Base-by-base conservation (phyloP, 345 rosid genomes). In the Abelmoschus esculentus region DNA sequence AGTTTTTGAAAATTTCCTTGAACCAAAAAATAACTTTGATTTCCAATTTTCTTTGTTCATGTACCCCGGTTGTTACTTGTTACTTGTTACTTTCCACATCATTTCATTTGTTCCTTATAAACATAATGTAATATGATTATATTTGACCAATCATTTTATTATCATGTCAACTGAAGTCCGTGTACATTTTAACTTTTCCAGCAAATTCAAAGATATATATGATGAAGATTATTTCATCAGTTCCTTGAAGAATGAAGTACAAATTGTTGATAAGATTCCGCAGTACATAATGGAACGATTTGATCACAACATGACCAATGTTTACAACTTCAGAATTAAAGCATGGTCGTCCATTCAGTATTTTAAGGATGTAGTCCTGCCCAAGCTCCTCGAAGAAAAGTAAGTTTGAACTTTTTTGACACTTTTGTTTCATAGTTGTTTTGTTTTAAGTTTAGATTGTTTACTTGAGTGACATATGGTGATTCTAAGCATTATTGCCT, bases 331-430 rank as follows among this genome's bases (percentile, higher is more conserved):
- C 80, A 87, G 90, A 86, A 84, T 96, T 55, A 96, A 92, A 87
- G 99, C 99, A 40, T 96, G 96, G 99, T 89, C 99, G 54, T 84
- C 98, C 7, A 79, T 96, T 80, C 89, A 83, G 61, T 96, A 83
- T 75, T 96, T 90, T 75, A 82, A 80, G 81, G 99, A 96, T 86
- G 85, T 82, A 4, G 87, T 96, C 66, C 90, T 96, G 58, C 97
- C 99, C 17, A 90, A 83, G 83, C 85, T 92, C 59, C 89, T 89
- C 53, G 99, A 96, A 81, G 99, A 96, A 80, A 85, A 86, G 99
- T 96, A 80, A 86, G 99, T 86, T 71, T 67, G 61, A 55, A 69
- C 54, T 66, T 65, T 64, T 62, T 17, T 55, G 40, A 69, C 50
- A 63, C 69, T 64, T 62, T 17, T 55, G 40, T 61, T 71, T 18